phyloP scores from a whole-genome alignment of 768 basidiomycete species.

The Lentinus tigrinus region DNA sequence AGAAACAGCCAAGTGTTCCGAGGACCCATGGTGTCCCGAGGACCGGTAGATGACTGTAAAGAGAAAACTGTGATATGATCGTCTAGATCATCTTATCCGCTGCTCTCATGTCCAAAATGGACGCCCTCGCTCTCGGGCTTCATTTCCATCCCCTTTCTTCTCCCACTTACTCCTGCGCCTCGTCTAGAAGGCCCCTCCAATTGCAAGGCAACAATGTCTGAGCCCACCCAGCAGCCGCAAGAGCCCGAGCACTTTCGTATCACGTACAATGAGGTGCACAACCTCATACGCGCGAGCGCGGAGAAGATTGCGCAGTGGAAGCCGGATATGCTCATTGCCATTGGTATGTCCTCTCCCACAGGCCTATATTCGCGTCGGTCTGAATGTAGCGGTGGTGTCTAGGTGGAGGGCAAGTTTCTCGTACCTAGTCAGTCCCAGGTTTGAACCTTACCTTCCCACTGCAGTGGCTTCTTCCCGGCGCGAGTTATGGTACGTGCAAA shows the following conservation, averaged over 20 bases:
- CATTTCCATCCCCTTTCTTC: neutral
- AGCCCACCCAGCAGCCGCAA: slow-evolving; percentile 18
- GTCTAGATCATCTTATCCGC: neutral
- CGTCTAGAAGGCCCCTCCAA: too few relatives aligned
- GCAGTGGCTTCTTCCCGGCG: slow-evolving; percentile 93
- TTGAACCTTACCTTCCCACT: slow-evolving; percentile 17
- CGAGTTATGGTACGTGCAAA: slow-evolving; percentile 67
- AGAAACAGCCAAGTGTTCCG: too few relatives aligned
- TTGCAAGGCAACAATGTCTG: neutral
- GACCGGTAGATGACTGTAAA: too few relatives aligned
- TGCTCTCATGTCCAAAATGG: neutral
- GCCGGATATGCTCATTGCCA: slow-evolving; percentile 84
- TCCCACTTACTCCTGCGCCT: slow-evolving; percentile 1
- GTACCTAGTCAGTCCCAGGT: slow-evolving; percentile 2
- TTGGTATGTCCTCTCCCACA: slow-evolving; percentile 46
- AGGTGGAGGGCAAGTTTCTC: slow-evolving; percentile 77
- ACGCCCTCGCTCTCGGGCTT: neutral
- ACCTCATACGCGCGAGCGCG: slow-evolving; percentile 70
- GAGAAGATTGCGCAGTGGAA: slow-evolving; percentile 75
- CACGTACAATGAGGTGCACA: slow-evolving; percentile 94
- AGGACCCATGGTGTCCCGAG: too few relatives aligned
- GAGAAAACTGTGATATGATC: neutral
- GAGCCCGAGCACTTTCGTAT: slow-evolving; percentile 62
- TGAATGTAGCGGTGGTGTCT: neutral
- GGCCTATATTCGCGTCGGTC: neutral